These are phyloP conservation scores for Ramularia endophylla DNA, from an alignment of 2,329 filamentous ascomycete species.

Conservation along the genomic window DNA sequence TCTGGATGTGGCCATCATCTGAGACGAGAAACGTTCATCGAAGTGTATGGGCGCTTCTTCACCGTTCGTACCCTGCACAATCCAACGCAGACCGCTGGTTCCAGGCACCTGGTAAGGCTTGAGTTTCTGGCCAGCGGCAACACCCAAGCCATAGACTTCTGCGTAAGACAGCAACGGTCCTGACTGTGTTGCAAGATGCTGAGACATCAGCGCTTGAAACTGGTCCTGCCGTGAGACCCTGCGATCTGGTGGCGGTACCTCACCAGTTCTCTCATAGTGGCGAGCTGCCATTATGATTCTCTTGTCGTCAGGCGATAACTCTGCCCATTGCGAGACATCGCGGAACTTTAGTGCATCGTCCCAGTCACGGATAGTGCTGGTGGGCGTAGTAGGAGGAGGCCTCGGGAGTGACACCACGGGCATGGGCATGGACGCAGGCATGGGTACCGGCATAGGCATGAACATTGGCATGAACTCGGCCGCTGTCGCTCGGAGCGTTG, in stretches of 20 bases:
- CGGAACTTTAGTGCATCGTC: slow-evolving; percentile 6
- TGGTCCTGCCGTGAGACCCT: too few relatives aligned
- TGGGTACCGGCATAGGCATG: neutral
- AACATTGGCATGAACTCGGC: slow-evolving; percentile 21
- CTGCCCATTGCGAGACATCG: slow-evolving; percentile 6
- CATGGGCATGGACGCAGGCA: too few relatives aligned
- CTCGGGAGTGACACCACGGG: too few relatives aligned
- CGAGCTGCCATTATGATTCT: slow-evolving; percentile 1
- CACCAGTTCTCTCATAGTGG: neutral
- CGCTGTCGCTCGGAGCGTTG: slow-evolving; percentile 22
- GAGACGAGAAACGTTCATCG: slow-evolving; percentile 9
- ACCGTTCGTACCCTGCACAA: slow-evolving; percentile 10
- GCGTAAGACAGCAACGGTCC: too few relatives aligned
- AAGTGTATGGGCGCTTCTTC: slow-evolving; percentile 12
- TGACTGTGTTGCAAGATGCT: too few relatives aligned
- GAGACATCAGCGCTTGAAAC: too few relatives aligned
- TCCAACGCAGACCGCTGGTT: slow-evolving; percentile 16
- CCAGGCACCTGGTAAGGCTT: slow-evolving; percentile 13
- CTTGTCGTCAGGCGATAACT: slow-evolving; percentile 3
- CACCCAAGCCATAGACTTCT: too few relatives aligned
- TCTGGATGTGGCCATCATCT: slow-evolving; percentile 6
- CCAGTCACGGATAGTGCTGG: neutral
- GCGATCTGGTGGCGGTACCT: slow-evolving; percentile 1
- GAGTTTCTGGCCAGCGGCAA: slow-evolving; percentile 12
- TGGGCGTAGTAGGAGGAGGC: neutral